A percentile compares a stretch with the other conserved stretches of the same genome.
Conservation (phyloP, 257 asterid species). For the Anisodus acutangulus region DNA sequence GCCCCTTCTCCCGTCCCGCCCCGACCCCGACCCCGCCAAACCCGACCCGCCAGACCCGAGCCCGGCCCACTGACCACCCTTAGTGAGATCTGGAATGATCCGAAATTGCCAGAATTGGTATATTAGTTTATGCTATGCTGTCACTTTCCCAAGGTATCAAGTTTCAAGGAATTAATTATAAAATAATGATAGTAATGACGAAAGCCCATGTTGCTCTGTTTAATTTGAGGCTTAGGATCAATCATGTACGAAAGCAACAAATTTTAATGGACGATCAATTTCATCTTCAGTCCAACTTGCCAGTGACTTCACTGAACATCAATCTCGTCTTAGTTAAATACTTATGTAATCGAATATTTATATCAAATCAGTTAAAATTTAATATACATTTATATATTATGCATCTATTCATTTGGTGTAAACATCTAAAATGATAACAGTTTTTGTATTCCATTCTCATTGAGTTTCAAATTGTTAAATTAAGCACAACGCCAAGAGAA, state of each 20-base stretch:
- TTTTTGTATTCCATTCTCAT: too few relatives aligned
- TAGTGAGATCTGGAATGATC: background rate
- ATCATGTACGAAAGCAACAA: background rate
- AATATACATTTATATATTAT: too few relatives aligned
- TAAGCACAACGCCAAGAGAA: background rate
- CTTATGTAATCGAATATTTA: too few relatives aligned
- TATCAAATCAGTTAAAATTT: too few relatives aligned
- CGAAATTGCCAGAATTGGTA: constrained; percentile 22
- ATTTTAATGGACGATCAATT: constrained; percentile 11
- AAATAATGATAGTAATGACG: background rate
- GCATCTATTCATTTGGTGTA: too few relatives aligned
- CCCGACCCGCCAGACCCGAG: too few relatives aligned
- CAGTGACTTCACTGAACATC: background rate
- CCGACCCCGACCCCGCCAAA: too few relatives aligned
- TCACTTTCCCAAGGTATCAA: constrained; percentile 23
- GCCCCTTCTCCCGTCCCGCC: too few relatives aligned
- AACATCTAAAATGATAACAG: too few relatives aligned
- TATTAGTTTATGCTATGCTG: background rate
- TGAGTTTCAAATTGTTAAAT: background rate
- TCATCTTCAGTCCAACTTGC: background rate
- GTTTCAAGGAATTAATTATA: background rate
- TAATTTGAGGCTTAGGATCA: background rate
- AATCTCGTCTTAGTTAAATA: background rate
- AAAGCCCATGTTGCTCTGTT: background rate
- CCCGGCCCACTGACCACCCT: too few relatives aligned